Percentiles rank a stretch among this genome's conserved stretches.
These are phyloP conservation scores for Sophora flavescens DNA, from an alignment of 306 rosid genomes.

Conservation along the genomic window DNA sequence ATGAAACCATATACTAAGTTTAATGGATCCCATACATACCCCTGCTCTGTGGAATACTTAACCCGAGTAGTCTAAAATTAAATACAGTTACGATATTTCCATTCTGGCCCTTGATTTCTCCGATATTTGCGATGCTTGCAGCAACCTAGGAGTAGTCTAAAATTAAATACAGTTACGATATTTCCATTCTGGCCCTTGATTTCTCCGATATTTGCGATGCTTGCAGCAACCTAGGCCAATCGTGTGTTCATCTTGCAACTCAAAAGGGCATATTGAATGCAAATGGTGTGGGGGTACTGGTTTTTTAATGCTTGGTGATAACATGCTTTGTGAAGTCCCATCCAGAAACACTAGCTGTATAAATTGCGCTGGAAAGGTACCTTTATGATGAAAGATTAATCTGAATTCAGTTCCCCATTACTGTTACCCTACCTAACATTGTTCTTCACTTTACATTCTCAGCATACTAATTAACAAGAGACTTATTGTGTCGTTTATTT, in stretches of 20 bases:
- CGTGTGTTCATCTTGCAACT: conserved; percentile 71
- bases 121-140: conserved; percentile 40
- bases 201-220: conserved; percentile 28
- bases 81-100: conserved; percentile 17
- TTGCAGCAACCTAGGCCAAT: conserved; percentile 82
- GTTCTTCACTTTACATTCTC: conserved; percentile 46
- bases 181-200: conserved; percentile 35
- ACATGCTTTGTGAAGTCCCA: conserved; percentile 98
- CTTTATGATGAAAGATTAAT: background rate
- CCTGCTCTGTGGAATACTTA: conserved; percentile 12
- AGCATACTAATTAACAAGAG: background rate
- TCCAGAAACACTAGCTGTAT: conserved; percentile 84
- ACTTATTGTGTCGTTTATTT: background rate
- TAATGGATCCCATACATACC: conserved; percentile 1
- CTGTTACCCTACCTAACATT: background rate
- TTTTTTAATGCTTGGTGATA: conserved; percentile 88
- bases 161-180: conserved; percentile 10
- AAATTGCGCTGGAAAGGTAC: conserved; percentile 72
- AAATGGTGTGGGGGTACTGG: conserved; percentile 97
- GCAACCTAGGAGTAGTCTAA: conserved; percentile 64
- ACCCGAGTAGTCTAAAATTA: background rate
- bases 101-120: conserved; percentile 41
- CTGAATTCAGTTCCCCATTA: conserved; percentile 15
- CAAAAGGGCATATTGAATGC: conserved; percentile 74
- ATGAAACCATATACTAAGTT: conserved; percentile 10